phyloP scores from a whole-genome alignment of 495 filamentous ascomycete species.

The Clohesyomyces aquaticus region DNA sequence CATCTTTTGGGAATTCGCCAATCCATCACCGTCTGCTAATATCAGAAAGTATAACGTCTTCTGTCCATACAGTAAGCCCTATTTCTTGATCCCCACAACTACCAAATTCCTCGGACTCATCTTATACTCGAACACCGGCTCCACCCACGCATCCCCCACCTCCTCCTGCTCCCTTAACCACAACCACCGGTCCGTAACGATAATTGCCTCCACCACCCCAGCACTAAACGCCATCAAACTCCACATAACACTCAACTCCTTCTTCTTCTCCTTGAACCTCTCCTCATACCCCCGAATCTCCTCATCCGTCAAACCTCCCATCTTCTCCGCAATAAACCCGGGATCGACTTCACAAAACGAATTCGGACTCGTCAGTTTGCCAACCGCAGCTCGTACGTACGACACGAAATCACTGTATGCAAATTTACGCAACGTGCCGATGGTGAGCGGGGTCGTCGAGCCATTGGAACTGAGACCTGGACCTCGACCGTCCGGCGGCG shows the following conservation, averaged over 20 bases:
- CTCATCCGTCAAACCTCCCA: constrained; percentile 69
- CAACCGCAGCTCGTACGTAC: constrained; percentile 79
- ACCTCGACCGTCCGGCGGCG: constrained; percentile 26
- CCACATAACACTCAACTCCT: constrained; percentile 86
- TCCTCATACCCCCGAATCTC: constrained; percentile 72
- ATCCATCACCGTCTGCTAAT: too few relatives aligned
- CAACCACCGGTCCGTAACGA: constrained; percentile 90
- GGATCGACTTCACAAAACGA: constrained; percentile 33
- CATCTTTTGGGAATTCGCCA: too few relatives aligned
- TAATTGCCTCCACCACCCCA: constrained; percentile 80
- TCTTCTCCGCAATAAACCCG: constrained; percentile 60
- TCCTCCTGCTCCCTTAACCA: constrained; percentile 75
- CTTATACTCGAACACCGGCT: constrained; percentile 88
- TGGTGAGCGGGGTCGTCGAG: constrained; percentile 72
- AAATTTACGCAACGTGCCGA: constrained; percentile 79
- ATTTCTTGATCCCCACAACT: constrained; percentile 84
- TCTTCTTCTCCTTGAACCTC: constrained; percentile 65
- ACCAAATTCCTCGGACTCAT: constrained; percentile 86
- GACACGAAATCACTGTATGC: constrained; percentile 76
- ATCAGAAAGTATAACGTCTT: too few relatives aligned
- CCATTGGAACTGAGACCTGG: constrained; percentile 43
- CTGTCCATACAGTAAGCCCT: too few relatives aligned
- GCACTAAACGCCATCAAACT: constrained; percentile 95
- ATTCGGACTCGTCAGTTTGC: constrained; percentile 62
- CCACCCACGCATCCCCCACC: constrained; percentile 72